Conservation (phyloP, 2,329 filamentous ascomycete species). For the Berkeleyomyces rouxiae region DNA sequence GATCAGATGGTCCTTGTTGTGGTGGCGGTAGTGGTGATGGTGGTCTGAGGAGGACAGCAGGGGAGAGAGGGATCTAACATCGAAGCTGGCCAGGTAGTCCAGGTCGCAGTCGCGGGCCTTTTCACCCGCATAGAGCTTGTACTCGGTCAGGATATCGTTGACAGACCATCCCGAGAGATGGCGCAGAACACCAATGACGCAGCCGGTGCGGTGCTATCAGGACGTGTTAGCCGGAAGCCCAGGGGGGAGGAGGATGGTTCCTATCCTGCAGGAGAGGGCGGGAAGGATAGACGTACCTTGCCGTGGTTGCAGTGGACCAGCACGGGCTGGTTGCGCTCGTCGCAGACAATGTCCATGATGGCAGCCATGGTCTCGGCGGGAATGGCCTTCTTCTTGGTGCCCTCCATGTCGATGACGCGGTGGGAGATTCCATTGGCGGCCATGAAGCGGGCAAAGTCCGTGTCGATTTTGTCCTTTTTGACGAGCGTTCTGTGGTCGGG, state of each 20-base stretch:
- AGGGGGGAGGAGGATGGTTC: neutral
- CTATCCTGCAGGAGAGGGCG: too few relatives aligned
- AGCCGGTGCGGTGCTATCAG: conserved; percentile 66
- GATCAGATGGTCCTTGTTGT: neutral
- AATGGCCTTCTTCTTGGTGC: conserved; percentile 72
- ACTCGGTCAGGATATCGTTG: conserved; percentile 51
- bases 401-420: conserved; percentile 58
- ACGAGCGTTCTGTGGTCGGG: conserved; percentile 39
- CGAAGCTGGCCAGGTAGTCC: conserved; percentile 38
- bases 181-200: conserved; percentile 65
- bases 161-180: conserved; percentile 54
- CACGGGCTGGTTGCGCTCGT: conserved; percentile 60
- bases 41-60: neutral
- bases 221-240: neutral
- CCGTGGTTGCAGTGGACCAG: conserved; percentile 90
- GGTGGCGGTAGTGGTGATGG: neutral
- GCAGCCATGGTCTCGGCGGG: conserved; percentile 48
- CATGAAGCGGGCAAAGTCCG: conserved; percentile 45
- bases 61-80: conserved; percentile 18
- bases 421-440: conserved; percentile 51
- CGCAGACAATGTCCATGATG: conserved; percentile 55
- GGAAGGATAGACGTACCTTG: conserved; percentile 33
- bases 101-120: conserved; percentile 45
- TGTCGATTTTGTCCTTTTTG: conserved; percentile 38
- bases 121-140: conserved; percentile 45